Percentiles rank a stretch among this genome's conserved stretches.
These are phyloP conservation scores for Hydrangea macrophylla DNA, from an alignment of 148 eudicot genomes.

Conservation along the genomic window DNA sequence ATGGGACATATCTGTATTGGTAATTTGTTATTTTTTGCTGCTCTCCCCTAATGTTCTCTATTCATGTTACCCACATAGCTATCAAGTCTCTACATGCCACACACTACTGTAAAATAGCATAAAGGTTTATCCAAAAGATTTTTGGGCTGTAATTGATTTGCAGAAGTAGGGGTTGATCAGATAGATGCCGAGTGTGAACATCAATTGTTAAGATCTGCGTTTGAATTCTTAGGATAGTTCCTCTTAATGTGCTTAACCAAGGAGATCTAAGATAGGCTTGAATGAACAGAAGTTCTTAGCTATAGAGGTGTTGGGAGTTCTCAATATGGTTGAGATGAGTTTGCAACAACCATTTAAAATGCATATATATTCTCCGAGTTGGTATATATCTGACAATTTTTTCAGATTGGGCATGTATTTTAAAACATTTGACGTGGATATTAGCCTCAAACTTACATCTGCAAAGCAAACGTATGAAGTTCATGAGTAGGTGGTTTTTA, in stretches of 20 bases:
- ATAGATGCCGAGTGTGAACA: not conserved
- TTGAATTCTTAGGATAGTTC: not conserved
- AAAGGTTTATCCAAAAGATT: not conserved
- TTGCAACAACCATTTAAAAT: not conserved
- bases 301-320: not conserved
- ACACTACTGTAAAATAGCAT: not conserved
- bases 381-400: too few species aligned
- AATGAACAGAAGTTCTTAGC: not conserved
- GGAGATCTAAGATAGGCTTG: not conserved
- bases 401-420: not conserved
- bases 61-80: not conserved
- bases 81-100: not conserved
- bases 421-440: too few species aligned
- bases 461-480: not conserved
- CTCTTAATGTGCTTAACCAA: too few species aligned
- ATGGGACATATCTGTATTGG: not conserved
- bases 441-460: not conserved
- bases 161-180: not conserved
- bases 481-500: not conserved
- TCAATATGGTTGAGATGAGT: not conserved
- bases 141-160: not conserved
- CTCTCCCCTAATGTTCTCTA: not conserved
- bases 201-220: not conserved
- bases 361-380: not conserved
- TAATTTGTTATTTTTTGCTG: not conserved